Conservation (phyloP, 768 basidiomycete genomes). For the Boletellus ananas region DNA sequence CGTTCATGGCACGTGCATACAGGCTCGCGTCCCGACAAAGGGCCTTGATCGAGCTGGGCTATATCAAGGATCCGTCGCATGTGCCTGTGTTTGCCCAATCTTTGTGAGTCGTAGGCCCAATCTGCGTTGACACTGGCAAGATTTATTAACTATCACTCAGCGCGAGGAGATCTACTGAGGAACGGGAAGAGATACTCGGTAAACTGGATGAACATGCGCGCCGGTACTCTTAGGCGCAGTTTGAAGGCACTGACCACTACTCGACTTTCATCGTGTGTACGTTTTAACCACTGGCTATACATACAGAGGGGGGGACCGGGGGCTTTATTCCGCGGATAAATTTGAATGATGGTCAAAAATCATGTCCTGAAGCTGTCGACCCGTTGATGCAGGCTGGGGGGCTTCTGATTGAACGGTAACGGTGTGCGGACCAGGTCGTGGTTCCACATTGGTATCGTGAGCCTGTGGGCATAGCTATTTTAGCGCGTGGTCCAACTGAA, state of each 20-base stretch:
- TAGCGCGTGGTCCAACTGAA: too few species aligned
- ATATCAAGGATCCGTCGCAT: constrained; percentile 51
- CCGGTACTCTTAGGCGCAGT: neutral
- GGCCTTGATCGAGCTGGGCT: constrained; percentile 60
- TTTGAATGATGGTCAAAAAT: too few species aligned
- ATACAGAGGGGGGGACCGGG: too few species aligned
- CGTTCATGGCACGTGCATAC: neutral
- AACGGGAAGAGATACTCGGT: constrained; percentile 40
- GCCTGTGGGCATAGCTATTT: too few species aligned
- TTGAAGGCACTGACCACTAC: neutral
- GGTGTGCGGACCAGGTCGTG: too few species aligned
- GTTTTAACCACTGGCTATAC: neutral
- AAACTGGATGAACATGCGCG: constrained; percentile 37
- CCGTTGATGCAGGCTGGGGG: too few species aligned
- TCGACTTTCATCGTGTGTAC: neutral
- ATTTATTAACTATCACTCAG: constrained; percentile 24
- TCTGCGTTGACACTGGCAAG: neutral
- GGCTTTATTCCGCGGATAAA: too few species aligned
- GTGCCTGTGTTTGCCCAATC: constrained; percentile 56
- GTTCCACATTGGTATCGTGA: too few species aligned
- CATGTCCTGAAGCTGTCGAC: too few species aligned
- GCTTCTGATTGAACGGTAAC: too few species aligned
- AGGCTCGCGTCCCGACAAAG: constrained; percentile 54
- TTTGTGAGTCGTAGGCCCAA: constrained; percentile 48
- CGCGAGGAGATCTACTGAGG: constrained; percentile 39